Conservation (phyloP, 228 moss, liverwort and hornwort species). For the Sphagnum magellanicum region DNA sequence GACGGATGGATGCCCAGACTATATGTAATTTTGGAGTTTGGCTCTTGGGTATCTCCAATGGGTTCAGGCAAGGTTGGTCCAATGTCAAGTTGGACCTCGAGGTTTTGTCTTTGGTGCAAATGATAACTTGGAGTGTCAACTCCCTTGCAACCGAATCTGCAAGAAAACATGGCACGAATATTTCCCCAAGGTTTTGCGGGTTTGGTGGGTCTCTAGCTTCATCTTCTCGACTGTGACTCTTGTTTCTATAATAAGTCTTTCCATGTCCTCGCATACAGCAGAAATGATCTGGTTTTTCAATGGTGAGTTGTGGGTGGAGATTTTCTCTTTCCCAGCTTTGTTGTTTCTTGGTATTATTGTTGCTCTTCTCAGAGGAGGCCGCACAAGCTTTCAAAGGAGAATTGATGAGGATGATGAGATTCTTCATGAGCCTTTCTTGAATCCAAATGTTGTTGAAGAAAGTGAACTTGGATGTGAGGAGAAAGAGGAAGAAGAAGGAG, state of each 20-base stretch:
- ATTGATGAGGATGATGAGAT: conserved; percentile 16
- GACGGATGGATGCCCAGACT: no score
- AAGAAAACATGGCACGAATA: conserved; percentile 12
- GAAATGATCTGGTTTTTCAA: conserved; percentile 14
- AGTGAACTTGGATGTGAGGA: no score
- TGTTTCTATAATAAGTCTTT: conserved; percentile 15
- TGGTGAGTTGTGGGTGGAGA: conserved; percentile 22
- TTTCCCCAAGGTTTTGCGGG: conserved; percentile 32
- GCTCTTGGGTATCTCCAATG: conserved; percentile 22
- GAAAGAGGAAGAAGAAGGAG: conserved; percentile 8
- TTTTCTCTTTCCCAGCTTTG: conserved; percentile 23
- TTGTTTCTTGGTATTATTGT: conserved; percentile 13
- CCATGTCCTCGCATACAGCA: conserved; percentile 3
- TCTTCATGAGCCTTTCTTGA: conserved; percentile 36
- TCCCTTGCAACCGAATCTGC: conserved; percentile 21
- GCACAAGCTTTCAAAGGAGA: conserved; percentile 11
- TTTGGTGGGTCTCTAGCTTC: conserved; percentile 46
- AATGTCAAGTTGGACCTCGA: conserved; percentile 23
- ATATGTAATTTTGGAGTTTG: conserved; percentile 32
- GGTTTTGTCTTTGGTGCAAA: conserved; percentile 22
- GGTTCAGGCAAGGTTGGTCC: conserved; percentile 26
- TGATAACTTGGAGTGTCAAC: conserved; percentile 31
- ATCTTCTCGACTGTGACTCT: conserved; percentile 20
- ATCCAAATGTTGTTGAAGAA: not conserved
- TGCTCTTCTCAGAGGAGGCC: no score